Evolutionary conservation across 768 basidiomycete species (phyloP), one percentile per base, ranked within the genome.

Genomic region (Trametes coccinea): DNA sequence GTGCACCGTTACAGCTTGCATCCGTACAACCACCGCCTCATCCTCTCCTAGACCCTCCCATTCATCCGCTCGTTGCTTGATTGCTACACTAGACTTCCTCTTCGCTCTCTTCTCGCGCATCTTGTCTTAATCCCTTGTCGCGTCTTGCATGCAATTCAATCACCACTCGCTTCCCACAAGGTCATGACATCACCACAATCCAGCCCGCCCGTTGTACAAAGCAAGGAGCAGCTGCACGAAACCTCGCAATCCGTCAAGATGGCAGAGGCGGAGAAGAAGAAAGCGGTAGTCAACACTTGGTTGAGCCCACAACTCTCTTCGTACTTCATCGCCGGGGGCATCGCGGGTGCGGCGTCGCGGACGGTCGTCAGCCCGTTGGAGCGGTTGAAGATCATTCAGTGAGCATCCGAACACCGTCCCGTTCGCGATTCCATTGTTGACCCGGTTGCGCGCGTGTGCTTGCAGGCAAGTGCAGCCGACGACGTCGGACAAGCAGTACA

Each of bases 381-480:
- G 69, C 79, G 96, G 60, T 79, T 98, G 56, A 99, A 99, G 76
- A 98, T 99, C 70, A 97, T 99, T 62, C 89, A 95, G 95, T 95
- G 68, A 70, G 92, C 80, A 37, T 17, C 49, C 47, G 5, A 27
- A 34, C 27, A 7, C 16, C 30, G 34, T 37, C 30, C 43, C 39
- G 22, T 22, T 39, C 30, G 47, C 45, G 16, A 22, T n/a, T 17
- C 6, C 40, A 14, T 44, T 53, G 27, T 29, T 55, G 29, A 46
- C 27, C 2, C 7, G 29, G 8, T 16, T 5, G 3, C 17, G 55
- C 61, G 47, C 10, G 41, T 14, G 22, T n/a, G 49, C 43, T 5
- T 34, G 39, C 29, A 96, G 95, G 72, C 95, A 98, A 78, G 93
- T 93, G n/a, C 96, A 97, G 72, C 88, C 87, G 30, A 81, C 76